Evolutionary conservation across 352 stramenopile species (phyloP).

Genomic region (Pythium dissimile): DNA sequence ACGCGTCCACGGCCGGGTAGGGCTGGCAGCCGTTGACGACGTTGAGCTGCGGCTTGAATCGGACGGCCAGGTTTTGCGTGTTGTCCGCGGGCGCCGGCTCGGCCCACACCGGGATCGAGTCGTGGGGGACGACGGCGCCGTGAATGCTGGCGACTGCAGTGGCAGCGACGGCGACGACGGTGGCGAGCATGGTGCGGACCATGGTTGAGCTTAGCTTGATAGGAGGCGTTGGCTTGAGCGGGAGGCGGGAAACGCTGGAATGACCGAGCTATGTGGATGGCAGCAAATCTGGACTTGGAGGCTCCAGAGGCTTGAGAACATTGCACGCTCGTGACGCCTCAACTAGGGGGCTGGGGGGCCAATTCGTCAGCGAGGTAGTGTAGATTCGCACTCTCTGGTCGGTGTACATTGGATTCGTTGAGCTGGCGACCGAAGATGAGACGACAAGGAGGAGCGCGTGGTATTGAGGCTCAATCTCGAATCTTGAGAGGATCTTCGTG

Average conservation of each 20-base stretch:
- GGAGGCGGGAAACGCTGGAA: neutral
- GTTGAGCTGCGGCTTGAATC: slow-evolving; percentile 26
- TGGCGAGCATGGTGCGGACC: neutral
- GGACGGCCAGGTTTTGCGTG: slow-evolving; percentile 19
- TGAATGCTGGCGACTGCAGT: neutral
- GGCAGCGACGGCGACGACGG: slow-evolving; percentile 11
- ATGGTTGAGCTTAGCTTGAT: neutral
- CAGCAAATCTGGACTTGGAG: too few species aligned
- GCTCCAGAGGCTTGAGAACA: too few species aligned
- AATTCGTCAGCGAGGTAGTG: too few species aligned
- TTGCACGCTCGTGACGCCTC: too few species aligned
- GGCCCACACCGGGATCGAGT: slow-evolving; percentile 17
- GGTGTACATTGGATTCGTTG: too few species aligned
- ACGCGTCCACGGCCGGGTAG: slow-evolving; percentile 27
- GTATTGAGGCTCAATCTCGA: too few species aligned
- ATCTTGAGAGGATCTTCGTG: neutral
- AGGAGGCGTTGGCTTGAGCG: neutral
- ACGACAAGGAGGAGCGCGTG: neutral
- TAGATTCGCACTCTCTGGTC: too few species aligned
- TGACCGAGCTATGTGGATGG: neutral
- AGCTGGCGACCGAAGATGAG: neutral
- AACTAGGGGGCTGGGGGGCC: too few species aligned
- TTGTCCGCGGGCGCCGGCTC: slow-evolving; percentile 18
- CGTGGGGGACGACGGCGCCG: slow-evolving; percentile 22
- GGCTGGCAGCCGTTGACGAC: slow-evolving; percentile 34